Conservation (phyloP, 495 filamentous ascomycete species). For the Penicillium ucsense region DNA sequence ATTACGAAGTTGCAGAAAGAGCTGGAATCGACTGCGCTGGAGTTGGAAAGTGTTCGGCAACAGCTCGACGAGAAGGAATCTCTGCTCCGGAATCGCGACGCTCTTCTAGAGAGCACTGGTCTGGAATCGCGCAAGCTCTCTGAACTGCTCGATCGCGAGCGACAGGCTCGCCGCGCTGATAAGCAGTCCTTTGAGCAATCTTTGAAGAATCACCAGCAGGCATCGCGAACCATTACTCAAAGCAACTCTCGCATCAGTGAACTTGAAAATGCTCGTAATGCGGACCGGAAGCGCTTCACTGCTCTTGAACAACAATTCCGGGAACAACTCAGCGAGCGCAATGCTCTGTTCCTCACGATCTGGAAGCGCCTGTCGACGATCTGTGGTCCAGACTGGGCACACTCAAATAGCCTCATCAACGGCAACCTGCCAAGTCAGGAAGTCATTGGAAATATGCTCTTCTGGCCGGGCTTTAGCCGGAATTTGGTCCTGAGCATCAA, state of each 20-base stretch:
- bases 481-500: constrained; percentile 83
- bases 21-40: constrained; percentile 69
- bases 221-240: constrained; percentile 69
- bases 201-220: constrained; percentile 75
- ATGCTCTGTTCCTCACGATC: constrained; percentile 70
- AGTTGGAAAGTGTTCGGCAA: constrained; percentile 67
- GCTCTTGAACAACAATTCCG: constrained; percentile 67
- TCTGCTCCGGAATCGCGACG: constrained; percentile 81
- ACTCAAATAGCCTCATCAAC: constrained; percentile 80
- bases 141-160: constrained; percentile 87
- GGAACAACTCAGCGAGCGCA: constrained; percentile 83
- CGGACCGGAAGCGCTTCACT: constrained; percentile 64
- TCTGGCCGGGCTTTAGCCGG: constrained; percentile 74
- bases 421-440: constrained; percentile 76
- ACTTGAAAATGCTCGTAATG: constrained; percentile 61
- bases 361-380: constrained; percentile 82
- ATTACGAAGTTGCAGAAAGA: constrained; percentile 82
- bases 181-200: constrained; percentile 79
- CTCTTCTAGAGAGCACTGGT: constrained; percentile 77
- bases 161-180: constrained; percentile 70
- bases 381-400: constrained; percentile 86
- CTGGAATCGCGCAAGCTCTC: constrained; percentile 77
- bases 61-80: constrained; percentile 79
- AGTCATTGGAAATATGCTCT: constrained; percentile 61
- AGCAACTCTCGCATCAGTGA: constrained; percentile 77